Evolutionary conservation across 2,329 filamentous ascomycete species (phyloP), one percentile per base, ranked within the genome.

Genomic region (Colletotrichum brevisporum): DNA sequence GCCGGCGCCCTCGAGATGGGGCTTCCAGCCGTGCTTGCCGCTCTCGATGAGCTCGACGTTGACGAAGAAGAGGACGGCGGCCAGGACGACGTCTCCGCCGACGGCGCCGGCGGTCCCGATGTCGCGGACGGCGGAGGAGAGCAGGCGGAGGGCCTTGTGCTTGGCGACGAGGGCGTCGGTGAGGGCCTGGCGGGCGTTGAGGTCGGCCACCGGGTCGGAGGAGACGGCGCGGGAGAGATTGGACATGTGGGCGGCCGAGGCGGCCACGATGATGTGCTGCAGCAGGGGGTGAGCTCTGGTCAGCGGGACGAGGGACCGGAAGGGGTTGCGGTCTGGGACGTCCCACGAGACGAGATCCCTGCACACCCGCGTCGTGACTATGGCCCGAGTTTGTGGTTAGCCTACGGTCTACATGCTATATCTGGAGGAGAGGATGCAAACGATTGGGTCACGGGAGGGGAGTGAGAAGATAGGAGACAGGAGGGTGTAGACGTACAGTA

Each of bases 331-430:
- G 10, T 82, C 78, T 15, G 79, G 78, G 55, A 81, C 72, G 74
- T 86, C 84, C 60, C 80, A 78, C 27, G 83, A 81, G 62, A 86
- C 83, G 50, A 89, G 80, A 72, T 88, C 86, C 74, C 79, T 83
- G 77, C 86, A 89, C 56, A 90, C 78, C 47, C 84, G 76, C n/a
- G 75, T 78, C 62, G 84, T 76, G 77, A 87, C 83, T 88, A 82
- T 0, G 31, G 31, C 83, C 84, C 53, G 54, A 47, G 54, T 27
- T 16, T 48, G 18, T 26, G 41, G 63, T 69, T 48, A 69, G 63
- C 63, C 36, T 50, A 24, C 21, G 21, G 21, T 24, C 21, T 53
- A 45, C 51, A 8, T 62, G 41, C 57, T 66, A 48, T 52, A 52
- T 68, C 63, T 45, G 51, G 56, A 47, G 26, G 39, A 18, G 21